Conservation (phyloP, 345 rosid species). For the Syzygium oleosum region DNA sequence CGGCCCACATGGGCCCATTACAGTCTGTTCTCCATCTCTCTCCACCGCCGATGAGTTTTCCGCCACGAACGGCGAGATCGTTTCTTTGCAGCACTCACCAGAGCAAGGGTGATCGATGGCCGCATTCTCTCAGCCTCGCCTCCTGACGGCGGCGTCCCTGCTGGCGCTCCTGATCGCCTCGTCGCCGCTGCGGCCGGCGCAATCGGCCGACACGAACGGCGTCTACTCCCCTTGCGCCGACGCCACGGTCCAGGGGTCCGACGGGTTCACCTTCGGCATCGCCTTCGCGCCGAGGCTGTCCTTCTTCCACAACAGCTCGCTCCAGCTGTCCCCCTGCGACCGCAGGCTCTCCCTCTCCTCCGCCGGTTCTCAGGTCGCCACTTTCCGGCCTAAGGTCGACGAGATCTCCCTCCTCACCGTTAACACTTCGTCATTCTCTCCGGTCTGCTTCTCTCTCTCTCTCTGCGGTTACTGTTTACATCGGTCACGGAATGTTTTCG, state of each 20-base stretch:
- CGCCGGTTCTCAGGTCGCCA: constrained; percentile 51
- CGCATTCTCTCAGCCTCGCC: neutral
- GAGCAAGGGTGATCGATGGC: constrained; percentile 3
- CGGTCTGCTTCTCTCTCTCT: constrained; percentile 27
- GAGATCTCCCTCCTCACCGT: constrained; percentile 97
- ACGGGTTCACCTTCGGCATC: constrained; percentile 80
- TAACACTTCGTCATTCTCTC: constrained; percentile 63
- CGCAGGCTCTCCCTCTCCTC: constrained; percentile 45
- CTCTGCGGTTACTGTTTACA: neutral
- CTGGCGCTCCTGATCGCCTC: neutral
- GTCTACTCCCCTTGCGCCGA: constrained; percentile 65
- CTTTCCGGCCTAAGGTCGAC: constrained; percentile 88
- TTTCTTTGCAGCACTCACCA: neutral
- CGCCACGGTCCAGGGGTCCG: constrained; percentile 53
- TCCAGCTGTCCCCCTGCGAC: constrained; percentile 84
- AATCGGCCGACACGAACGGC: constrained; percentile 6
- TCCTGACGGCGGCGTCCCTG: neutral
- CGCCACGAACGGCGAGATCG: neutral
- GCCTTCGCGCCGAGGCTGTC: constrained; percentile 56
- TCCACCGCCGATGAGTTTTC: neutral
- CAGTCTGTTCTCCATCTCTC: neutral
- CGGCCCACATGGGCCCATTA: neutral
- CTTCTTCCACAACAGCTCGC: constrained; percentile 29
- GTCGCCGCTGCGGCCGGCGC: neutral
- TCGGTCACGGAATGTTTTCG: neutral